Percentiles rank a stretch among this genome's conserved stretches.
Evolutionary conservation across 192 early-diverging fungal species (phyloP).

Genomic region (Linnemannia elongata): DNA sequence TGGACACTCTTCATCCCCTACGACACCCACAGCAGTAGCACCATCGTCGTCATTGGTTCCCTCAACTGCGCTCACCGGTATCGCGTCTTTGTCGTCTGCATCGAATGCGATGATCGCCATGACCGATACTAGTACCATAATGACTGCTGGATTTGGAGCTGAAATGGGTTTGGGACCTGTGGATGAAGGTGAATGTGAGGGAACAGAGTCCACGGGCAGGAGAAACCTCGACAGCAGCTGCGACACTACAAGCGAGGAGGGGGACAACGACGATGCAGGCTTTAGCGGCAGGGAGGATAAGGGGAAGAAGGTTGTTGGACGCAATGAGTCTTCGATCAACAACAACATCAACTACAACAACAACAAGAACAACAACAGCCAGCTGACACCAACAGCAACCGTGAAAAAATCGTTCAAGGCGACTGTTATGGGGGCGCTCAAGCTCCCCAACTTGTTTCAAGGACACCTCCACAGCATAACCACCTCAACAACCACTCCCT

Average conservation of each 20-base stretch:
- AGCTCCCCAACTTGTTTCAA: constrained; percentile 13
- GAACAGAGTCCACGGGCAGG: background rate
- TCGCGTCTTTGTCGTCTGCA: background rate
- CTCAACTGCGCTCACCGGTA: background rate
- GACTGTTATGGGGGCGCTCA: constrained; percentile 14
- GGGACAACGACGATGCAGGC: background rate
- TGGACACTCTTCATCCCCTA: background rate
- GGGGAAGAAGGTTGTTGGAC: background rate
- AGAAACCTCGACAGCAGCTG: background rate
- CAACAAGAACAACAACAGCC: background rate
- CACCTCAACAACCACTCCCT: background rate
- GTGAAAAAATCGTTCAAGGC: constrained; percentile 26
- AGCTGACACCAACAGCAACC: background rate
- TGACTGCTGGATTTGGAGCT: background rate
- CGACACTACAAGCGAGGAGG: background rate
- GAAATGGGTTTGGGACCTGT: background rate
- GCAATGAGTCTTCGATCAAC: background rate
- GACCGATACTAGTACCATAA: background rate
- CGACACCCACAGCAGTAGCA: too few relatives aligned
- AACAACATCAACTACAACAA: background rate
- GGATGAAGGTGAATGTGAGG: background rate
- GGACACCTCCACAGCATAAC: background rate
- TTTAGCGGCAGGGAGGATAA: background rate
- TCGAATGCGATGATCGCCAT: background rate
- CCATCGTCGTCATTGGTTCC: background rate